phyloP scores from a whole-genome alignment of 306 rosid genomes.

The Argentina anserina region DNA sequence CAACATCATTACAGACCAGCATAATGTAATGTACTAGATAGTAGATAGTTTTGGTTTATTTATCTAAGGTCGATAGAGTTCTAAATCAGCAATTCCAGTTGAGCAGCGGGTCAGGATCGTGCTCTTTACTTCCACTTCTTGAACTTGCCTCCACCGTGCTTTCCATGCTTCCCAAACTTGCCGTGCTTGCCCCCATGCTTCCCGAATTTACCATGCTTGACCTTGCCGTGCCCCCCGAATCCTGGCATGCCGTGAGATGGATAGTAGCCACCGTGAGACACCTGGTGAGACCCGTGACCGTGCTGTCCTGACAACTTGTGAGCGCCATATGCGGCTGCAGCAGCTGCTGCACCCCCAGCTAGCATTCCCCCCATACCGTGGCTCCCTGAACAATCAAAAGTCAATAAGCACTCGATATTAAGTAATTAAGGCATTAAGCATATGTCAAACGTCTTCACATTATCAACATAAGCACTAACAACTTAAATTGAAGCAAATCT shows the following conservation, averaged over 20 bases:
- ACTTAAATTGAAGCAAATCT: background rate
- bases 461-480: background rate
- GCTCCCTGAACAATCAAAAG: conserved; percentile 26
- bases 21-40: too few relatives aligned
- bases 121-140: conserved; percentile 46
- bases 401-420: background rate
- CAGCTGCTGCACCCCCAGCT: conserved; percentile 87
- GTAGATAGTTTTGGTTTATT: background rate
- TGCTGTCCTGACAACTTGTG: conserved; percentile 33
- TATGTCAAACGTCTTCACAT: background rate
- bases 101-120: background rate
- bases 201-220: conserved; percentile 35
- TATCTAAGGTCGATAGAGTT: background rate
- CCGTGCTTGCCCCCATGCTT: conserved; percentile 31
- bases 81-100: background rate
- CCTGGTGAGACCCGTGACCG: conserved; percentile 20
- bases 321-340: conserved; percentile 73
- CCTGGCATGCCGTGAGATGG: conserved; percentile 12
- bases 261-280: conserved; percentile 6
- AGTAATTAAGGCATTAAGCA: background rate
- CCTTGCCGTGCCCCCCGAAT: conserved; percentile 14
- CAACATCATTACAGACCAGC: background rate
- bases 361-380: conserved; percentile 51
- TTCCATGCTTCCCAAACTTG: conserved; percentile 35
- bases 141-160: conserved; percentile 39